These are phyloP conservation scores for Hemisphaericaspora subhashii DNA, from an alignment of 1,139 yeast genomes.

Conservation along the genomic window DNA sequence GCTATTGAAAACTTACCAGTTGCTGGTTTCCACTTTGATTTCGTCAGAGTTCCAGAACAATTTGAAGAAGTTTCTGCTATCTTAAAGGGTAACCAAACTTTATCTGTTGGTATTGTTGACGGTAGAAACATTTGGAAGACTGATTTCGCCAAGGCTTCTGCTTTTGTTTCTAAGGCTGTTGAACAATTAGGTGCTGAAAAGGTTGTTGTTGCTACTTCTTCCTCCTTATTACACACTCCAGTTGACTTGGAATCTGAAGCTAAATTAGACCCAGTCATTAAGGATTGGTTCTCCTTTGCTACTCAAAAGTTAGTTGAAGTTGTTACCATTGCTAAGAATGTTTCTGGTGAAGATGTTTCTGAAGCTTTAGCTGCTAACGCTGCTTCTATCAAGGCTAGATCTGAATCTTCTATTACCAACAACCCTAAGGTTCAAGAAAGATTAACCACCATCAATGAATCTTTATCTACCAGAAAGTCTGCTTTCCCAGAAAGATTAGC, in stretches of 20 bases:
- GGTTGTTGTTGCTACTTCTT: constrained; percentile 90
- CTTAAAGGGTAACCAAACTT: constrained; percentile 62
- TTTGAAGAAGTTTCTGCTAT: constrained; percentile 76
- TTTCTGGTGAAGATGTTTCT: constrained; percentile 72
- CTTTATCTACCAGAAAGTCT: constrained; percentile 80
- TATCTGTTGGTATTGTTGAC: constrained; percentile 95
- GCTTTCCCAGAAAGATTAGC: constrained; percentile 85
- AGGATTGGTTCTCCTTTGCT: constrained; percentile 98
- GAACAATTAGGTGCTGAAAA: constrained; percentile 84
- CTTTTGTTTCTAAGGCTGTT: constrained; percentile 76
- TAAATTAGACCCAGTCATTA: constrained; percentile 85
- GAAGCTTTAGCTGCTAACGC: constrained; percentile 80
- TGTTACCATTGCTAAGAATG: constrained; percentile 86
- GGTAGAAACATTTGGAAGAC: constrained; percentile 99
- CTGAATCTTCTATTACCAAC: constrained; percentile 84
- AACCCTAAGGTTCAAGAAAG: constrained; percentile 89
- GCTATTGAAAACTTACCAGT: constrained; percentile 91
- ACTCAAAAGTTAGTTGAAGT: constrained; percentile 94
- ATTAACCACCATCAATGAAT: constrained; percentile 76
- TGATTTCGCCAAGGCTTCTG: constrained; percentile 84
- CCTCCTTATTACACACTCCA: constrained; percentile 97
- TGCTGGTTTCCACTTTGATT: constrained; percentile 94
- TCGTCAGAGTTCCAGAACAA: constrained; percentile 95
- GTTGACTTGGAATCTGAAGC: constrained; percentile 91
- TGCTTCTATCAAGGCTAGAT: constrained; percentile 81